A percentile compares a stretch with the other conserved stretches of the same genome.
Conservation (phyloP, 2,329 filamentous ascomycete species). For the Sodiomyces alkalinus region DNA sequence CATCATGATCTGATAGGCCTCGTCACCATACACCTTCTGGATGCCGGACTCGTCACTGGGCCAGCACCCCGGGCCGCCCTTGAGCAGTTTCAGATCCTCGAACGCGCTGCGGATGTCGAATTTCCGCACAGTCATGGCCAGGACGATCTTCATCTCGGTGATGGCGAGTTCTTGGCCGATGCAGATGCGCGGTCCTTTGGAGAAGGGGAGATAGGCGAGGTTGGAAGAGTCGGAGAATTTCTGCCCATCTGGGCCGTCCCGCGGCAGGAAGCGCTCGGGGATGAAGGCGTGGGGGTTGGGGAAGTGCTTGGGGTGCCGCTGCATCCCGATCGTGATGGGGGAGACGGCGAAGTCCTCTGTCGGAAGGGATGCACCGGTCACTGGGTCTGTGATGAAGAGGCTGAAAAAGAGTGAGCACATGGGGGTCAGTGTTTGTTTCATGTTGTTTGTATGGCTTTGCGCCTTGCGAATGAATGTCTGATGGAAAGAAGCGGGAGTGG, state of each 20-base stretch:
- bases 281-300: constrained; percentile 20
- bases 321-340: constrained; percentile 10
- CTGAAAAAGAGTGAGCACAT: too few relatives aligned
- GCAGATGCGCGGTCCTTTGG: constrained; percentile 34
- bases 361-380: constrained; percentile 24
- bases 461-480: too few relatives aligned
- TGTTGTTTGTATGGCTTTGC: too few relatives aligned
- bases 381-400: constrained; percentile 23
- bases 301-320: constrained; percentile 16
- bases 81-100: too few relatives aligned
- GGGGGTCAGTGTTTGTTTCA: too few relatives aligned
- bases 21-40: constrained; percentile 18
- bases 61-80: too few relatives aligned
- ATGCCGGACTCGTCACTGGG: constrained; percentile 13
- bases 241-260: constrained; percentile 19
- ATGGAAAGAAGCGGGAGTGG: constrained; percentile 16
- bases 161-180: constrained; percentile 41
- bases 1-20: constrained; percentile 12
- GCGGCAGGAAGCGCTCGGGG: constrained; percentile 24
- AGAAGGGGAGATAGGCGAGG: constrained; percentile 41
- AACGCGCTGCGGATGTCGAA: constrained; percentile 31
- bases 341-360: constrained; percentile 19
- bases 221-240: too few relatives aligned
- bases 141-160: constrained; percentile 32
- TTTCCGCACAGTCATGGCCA: constrained; percentile 30